Evolutionary conservation across 2,329 filamentous ascomycete genomes (phyloP), one percentile per base, ranked within the genome.

Genomic region (Penicillium freii): DNA sequence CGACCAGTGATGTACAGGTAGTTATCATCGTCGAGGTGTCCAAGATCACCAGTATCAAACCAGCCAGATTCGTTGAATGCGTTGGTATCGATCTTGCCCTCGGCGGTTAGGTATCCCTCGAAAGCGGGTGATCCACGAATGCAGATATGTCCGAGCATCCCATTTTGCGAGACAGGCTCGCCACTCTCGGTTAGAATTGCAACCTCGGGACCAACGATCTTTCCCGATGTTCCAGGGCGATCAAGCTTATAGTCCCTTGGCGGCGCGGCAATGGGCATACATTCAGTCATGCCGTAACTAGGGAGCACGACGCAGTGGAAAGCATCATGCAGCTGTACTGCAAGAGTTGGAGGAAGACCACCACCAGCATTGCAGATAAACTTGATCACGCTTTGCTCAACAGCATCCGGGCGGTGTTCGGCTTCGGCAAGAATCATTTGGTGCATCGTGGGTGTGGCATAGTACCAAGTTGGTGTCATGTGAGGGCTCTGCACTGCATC

Each of bases 211-310:
- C 82, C 82, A 8, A 78, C 78, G 29, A 75, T 77, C 47, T 82
- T 68, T 27, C 82, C 82, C 1, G 81, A 84, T 3, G 82, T 84
- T 2, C 82, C 82, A 42, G 78, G 73, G 4, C 80, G 78, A 53
- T 83, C 80, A 5, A 84, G 73, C 29, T 71, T 69, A 62, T 84
- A 84, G 59, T 78, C 66, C n/a, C 82, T 69, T 0, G 81, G 81
- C 2, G 82, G 82, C 3, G 81, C 82, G 3, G 80, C 82, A 46
- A 84, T 84, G 0, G 82, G 82, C 80, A 84, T 84, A 62, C 82
- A 84, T 71, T 84, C 82, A 1, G 82, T 85, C 82, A 85, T 84
- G 19, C 82, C 82, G 62, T 85, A 84, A 60, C 81, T 83, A 2
- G 82, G 82, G 19, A 85, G 73, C 3, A 85, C 78, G 2, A 75